These are phyloP conservation scores for Diversispora epigaea DNA, from an alignment of 192 early-diverging fungal species.

Conservation along the genomic window DNA sequence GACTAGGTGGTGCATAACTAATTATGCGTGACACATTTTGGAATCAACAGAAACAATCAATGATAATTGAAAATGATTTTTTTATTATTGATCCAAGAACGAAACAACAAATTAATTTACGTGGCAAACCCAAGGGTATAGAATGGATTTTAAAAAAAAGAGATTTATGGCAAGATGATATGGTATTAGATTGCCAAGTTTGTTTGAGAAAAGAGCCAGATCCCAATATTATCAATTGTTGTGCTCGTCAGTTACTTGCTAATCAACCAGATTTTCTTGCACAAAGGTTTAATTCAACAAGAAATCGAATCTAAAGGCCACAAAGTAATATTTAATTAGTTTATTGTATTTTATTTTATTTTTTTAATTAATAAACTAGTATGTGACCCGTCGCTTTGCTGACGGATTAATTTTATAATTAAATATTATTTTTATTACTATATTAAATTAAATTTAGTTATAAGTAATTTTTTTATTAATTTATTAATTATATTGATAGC, in stretches of 20 bases:
- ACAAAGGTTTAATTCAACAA: conserved; percentile 4
- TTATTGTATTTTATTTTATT: too few species aligned
- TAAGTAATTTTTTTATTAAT: too few species aligned
- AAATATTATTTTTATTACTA: too few species aligned
- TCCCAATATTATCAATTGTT: not conserved
- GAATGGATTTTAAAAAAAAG: not conserved
- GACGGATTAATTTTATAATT: too few species aligned
- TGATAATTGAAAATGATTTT: too few species aligned
- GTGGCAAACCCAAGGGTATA: not conserved
- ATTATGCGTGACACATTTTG: too few species aligned
- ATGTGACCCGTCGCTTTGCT: too few species aligned
- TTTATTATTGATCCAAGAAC: not conserved
- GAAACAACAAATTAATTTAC: not conserved
- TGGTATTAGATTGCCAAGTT: not conserved
- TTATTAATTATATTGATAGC: too few species aligned
- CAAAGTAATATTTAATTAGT: not conserved
- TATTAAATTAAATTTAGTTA: too few species aligned
- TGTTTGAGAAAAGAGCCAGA: not conserved
- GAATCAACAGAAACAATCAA: too few species aligned
- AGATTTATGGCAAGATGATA: conserved; percentile 5
- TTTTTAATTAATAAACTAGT: too few species aligned
- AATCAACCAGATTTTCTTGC: conserved; percentile 9
- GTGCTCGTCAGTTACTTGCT: not conserved
- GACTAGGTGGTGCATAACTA: not conserved
- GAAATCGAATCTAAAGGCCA: not conserved